Base-by-base conservation (phyloP, 495 filamentous ascomycete genomes). In the Letharia lupina region DNA sequence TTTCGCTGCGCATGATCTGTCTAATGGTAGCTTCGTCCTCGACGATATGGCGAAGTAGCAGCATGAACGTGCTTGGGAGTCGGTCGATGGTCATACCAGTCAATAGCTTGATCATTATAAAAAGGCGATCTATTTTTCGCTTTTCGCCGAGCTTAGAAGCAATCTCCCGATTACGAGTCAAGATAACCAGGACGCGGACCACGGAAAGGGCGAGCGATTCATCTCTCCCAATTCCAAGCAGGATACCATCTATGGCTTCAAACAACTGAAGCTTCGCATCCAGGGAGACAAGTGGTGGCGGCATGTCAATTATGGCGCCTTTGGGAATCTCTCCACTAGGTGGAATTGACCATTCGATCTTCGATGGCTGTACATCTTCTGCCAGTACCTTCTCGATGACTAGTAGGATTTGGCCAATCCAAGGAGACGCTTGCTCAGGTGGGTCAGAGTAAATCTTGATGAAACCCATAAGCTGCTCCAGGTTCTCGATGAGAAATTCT, bases 21-120 rank as follows among this genome's bases (percentile, higher is more conserved):
- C 90, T 91, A 47, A 97, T 82, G 1, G 88, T 93, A 59, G 91
- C 85, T 62, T 94, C 91, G 70, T 99, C 95, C 76, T 99, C 94
- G 48, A 97, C 83, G 20, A 98, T 88, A 72, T 99, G 94, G 33
- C 95, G 86, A 59, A 99, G 79, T 58, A 98, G 87, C 33, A 95
- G 77, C 84, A 98, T 88, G 63, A 98, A 87, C 12, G 87, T 83
- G 69, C 87, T 87, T 70, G 89, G 90, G 8, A 98, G 81, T 60
- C 87, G 87, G 33, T 87, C 80, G 63, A 89, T 89, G 31, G 86
- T 88, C 37, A 84, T 81, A 37, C 88, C 90, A 33, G 90, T 88
- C 52, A 96, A 83, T 71, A 96, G 93, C 73, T 92, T 93, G 50
- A 95, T 84, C 89, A 96, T 96, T 23, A 96, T 83, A 74, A 99